phyloP scores from a whole-genome alignment of 2,329 filamentous ascomycete genomes.

The Ramichloridium luteum region DNA sequence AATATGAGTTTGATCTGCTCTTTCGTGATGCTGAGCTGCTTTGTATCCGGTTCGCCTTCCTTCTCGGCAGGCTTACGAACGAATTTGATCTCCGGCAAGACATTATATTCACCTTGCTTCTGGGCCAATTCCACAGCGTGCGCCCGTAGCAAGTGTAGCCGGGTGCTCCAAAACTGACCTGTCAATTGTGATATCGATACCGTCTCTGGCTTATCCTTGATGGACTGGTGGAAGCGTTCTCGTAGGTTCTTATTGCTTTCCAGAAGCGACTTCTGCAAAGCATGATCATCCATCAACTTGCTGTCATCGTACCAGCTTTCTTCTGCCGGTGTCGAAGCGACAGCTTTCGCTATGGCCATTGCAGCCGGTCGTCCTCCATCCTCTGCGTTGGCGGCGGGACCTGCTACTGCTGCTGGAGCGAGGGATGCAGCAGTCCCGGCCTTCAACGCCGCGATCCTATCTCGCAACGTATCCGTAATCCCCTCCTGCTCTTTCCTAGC shows the following conservation, averaged over 20 bases:
- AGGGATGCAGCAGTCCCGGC: constrained; percentile 30
- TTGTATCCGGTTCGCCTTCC: constrained; percentile 53
- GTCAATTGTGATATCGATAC: constrained; percentile 74
- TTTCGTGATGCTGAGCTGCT: constrained; percentile 72
- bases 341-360: constrained; percentile 66
- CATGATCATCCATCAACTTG: constrained; percentile 62
- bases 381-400: constrained; percentile 3
- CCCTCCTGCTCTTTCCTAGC: constrained; percentile 74
- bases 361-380: constrained; percentile 43
- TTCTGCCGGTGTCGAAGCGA: constrained; percentile 36
- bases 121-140: constrained; percentile 84
- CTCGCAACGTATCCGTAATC: constrained; percentile 70
- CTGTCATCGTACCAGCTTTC: constrained; percentile 70
- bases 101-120: constrained; percentile 82
- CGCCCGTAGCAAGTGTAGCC: constrained; percentile 72
- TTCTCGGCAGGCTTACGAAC: constrained; percentile 20
- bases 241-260: constrained; percentile 61
- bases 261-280: constrained; percentile 77
- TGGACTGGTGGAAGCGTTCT: constrained; percentile 76
- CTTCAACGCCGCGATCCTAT: constrained; percentile 60
- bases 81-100: constrained; percentile 71
- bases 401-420: constrained; percentile 19
- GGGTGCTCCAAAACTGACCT: constrained; percentile 85
- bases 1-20: constrained; percentile 93
- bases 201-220: constrained; percentile 70